A percentile compares a stretch with the other conserved stretches of the same genome.
Evolutionary conservation across 805 yeast species (phyloP).

Genomic region (Zygoascus biomembranicola): DNA sequence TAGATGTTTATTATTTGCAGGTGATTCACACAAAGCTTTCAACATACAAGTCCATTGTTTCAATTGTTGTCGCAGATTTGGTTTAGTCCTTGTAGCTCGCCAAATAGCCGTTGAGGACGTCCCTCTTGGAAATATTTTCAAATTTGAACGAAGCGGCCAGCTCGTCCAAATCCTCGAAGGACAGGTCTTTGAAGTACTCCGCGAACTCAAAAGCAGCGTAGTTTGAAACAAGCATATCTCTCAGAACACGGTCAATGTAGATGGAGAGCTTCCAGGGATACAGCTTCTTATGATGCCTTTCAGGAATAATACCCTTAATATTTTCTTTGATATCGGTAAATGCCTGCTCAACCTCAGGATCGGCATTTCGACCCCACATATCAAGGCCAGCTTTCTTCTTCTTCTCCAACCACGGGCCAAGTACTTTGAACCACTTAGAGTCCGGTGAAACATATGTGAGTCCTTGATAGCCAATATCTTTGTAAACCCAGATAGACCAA

Average conservation of each 20-base stretch:
- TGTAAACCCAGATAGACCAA: conserved; percentile 49
- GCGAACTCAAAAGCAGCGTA: conserved; percentile 40
- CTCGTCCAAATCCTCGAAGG: conserved; percentile 41
- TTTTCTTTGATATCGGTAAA: conserved; percentile 32
- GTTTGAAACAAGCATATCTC: conserved; percentile 39
- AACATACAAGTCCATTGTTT: too few species aligned
- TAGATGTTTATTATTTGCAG: too few species aligned
- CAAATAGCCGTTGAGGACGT: conserved; percentile 30
- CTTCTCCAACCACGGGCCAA: conserved; percentile 36
- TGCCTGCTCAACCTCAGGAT: conserved; percentile 30
- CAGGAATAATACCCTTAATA: conserved; percentile 36
- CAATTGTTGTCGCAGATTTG: too few species aligned
- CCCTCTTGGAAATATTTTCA: conserved; percentile 37
- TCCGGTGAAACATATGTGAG: conserved; percentile 39
- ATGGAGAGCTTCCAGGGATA: conserved; percentile 40
- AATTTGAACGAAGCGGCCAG: conserved; percentile 44
- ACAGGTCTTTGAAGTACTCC: conserved; percentile 34
- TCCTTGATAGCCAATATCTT: conserved; percentile 47
- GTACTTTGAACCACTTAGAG: conserved; percentile 36
- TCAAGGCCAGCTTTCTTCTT: conserved; percentile 41
- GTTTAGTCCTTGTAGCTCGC: conserved; percentile 6
- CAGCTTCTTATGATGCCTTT: conserved; percentile 31
- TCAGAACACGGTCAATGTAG: conserved; percentile 33
- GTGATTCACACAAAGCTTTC: too few species aligned
- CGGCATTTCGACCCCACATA: conserved; percentile 43